Base-by-base conservation (phyloP, 2,329 filamentous ascomycete species). In the Chaetomiaceae sp. region DNA sequence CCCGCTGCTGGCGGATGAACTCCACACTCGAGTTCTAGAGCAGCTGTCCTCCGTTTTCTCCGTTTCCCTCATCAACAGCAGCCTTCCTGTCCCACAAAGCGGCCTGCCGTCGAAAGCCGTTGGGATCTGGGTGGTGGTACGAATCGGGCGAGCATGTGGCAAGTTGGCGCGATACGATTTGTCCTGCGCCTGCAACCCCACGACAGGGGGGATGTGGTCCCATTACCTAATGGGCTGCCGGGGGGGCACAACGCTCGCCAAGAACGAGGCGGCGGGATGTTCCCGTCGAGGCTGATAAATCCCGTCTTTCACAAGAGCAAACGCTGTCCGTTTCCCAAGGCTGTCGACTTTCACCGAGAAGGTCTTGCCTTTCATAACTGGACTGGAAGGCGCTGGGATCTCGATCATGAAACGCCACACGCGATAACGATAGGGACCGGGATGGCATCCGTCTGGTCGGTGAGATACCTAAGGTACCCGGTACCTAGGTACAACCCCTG, bases 141-240 rank as follows among this genome's bases (percentile, higher is more conserved):
- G 19, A 19, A 39, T 34, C 25, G 23, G 29, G 44, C 19, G 37
- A 29, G 27, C 54, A 56, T 53, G 54, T 49, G 54, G 40, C 46
- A 46, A 33, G 14, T 46, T 27, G 6, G 40, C 39, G 39, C 45
- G 46, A 29, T 38, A 34, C 39, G 17, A 53, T 53, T 56, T 50
- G 45, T 19, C n/a, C 40, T 44, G 20, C 29, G 42, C 3, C 33
- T 14, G 27, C 14, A 19, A 56, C 50, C 54, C 50, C 54, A 56
- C 50, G 50, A 25, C 46, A 40, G 39, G 40, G 45, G 49, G 14
- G 27, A 11, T 40, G 9, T 9, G 9, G 50, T 43, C 23, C 34
- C 46, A 56, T 56, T 56, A 56, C 50, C 46, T 56, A 56, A 56
- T 56, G 46, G 36, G 22, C 40, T 44, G n/a, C 22, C 25, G n/a